Evolutionary conservation across 2,329 filamentous ascomycete genomes (phyloP), one percentile per base, ranked within the genome.

Genomic region (Apiospora arundinis): DNA sequence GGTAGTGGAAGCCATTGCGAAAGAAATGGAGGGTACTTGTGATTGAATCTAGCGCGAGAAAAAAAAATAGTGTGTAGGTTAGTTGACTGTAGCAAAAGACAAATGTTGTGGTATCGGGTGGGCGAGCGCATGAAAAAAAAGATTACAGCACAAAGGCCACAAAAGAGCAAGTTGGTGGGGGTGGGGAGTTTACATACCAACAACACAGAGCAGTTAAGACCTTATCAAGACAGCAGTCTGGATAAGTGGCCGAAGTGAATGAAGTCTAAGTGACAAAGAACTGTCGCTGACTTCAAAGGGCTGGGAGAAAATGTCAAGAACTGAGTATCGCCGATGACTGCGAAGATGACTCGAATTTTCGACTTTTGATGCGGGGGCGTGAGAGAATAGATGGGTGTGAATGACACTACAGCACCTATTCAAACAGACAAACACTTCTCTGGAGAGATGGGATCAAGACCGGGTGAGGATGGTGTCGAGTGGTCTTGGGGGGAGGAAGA

Each of bases 1-100:
- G 82, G 86, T 83, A 83, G 88, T 83, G 81, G 87, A 85, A 84
- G 89, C 87, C 89, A 92, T 92, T 83, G 75, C 78, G 77, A 74
- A 71, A 70, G 68, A 74, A 69, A 75, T 68, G 66, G 25, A 48
- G 32, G 66, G 44, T n/a, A 71, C 76, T 74, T 76, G 70, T 74
- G 77, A 72, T 49, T 69, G 23, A 37, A 45, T 60, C 32, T 70
- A 68, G 18, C 56, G 69, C 60, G 44, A 60, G 48, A 25, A 49
- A 52, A 49, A 52, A 32, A 32, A 32, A 32, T 32, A 37, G 12
- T 66, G 25, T 23, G 12, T 11, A 45, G 11, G 32, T 52, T 52
- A 56, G 52, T 23, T 32, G 45, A 21, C 5, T 67, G 40, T 67
- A 32, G 65, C 40, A 67, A 46, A 1, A 18, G 40, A n/a, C 40